Percentiles rank a stretch among this genome's conserved stretches.
These are phyloP conservation scores for Pseudocercospora vitis DNA, from an alignment of 2,329 filamentous ascomycete species.

Conservation along the genomic window DNA sequence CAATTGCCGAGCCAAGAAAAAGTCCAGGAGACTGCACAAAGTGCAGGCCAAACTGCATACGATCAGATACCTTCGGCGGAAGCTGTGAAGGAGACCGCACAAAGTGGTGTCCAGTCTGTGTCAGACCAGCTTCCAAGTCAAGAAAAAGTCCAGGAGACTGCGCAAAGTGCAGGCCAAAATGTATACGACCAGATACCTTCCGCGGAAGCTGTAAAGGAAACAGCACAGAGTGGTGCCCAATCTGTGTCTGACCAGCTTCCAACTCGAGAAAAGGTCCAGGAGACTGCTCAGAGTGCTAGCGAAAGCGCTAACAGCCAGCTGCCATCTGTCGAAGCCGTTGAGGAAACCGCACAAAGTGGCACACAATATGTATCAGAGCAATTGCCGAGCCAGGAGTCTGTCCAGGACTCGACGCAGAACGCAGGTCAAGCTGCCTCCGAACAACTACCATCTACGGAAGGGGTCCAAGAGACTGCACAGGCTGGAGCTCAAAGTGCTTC, in stretches of 20 bases:
- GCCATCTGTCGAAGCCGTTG: conserved; percentile 5
- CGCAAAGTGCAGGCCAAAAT: not conserved
- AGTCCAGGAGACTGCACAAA: not conserved
- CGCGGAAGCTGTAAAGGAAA: conserved; percentile 1
- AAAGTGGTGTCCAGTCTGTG: conserved; percentile 2
- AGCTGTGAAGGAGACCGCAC: conserved; percentile 2
- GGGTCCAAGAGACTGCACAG: conserved; percentile 7
- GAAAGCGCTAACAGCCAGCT: not conserved
- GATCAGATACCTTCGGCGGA: conserved; percentile 1
- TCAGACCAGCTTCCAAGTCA: conserved; percentile 1
- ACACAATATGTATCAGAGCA: conserved; percentile 5
- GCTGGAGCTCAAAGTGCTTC: not conserved
- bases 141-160: not conserved
- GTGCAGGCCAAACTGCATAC: not conserved
- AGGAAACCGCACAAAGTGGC: conserved; percentile 1
- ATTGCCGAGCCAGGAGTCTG: not conserved
- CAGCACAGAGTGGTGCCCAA: conserved; percentile 3
- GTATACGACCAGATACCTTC: conserved; percentile 3
- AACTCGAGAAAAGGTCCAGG: not conserved
- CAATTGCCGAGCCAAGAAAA: not conserved
- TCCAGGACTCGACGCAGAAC: not conserved
- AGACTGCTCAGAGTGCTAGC: not conserved
- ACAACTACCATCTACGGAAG: conserved; percentile 6
- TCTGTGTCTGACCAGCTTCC: conserved; percentile 1
- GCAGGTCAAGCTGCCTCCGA: conserved; percentile 3